Conservation (phyloP, 495 filamentous ascomycete species). For the Massariosphaeria phaeospora region DNA sequence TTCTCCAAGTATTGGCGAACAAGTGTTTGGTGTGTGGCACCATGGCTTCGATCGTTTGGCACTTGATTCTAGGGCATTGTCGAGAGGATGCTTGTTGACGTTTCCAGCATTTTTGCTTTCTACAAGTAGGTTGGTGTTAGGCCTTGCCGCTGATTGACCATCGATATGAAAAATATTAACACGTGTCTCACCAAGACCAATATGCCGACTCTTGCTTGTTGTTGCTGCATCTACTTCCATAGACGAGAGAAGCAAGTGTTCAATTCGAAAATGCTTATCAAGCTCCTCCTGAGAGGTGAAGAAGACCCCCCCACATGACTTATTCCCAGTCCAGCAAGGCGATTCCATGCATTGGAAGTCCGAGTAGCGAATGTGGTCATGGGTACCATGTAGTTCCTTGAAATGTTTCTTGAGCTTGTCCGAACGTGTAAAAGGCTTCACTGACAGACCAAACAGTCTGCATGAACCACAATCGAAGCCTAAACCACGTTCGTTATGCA, state of each 20-base stretch:
- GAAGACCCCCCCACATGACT: constrained; percentile 8
- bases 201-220: no score
- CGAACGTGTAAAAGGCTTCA: neutral
- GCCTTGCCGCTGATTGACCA: no score
- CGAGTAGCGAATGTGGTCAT: neutral
- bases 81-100: neutral
- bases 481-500: neutral
- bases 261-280: neutral
- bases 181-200: no score
- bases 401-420: constrained; percentile 11
- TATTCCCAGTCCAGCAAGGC: neutral
- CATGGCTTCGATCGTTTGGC: constrained; percentile 4
- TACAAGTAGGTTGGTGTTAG: no score
- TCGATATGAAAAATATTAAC: no score
- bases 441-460: neutral
- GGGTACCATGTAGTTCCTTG: neutral
- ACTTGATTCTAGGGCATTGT: neutral
- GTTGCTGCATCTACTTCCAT: no score
- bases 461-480: constrained; percentile 9
- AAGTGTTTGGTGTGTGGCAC: no score
- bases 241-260: neutral
- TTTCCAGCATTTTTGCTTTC: neutral
- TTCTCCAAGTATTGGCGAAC: no score
- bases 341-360: neutral
- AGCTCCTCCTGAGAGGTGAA: constrained; percentile 3